A percentile compares a stretch with the other conserved stretches of the same genome.
These are phyloP conservation scores for Volvox carteri DNA, from an alignment of 163 green algal species.

Conservation along the genomic window DNA sequence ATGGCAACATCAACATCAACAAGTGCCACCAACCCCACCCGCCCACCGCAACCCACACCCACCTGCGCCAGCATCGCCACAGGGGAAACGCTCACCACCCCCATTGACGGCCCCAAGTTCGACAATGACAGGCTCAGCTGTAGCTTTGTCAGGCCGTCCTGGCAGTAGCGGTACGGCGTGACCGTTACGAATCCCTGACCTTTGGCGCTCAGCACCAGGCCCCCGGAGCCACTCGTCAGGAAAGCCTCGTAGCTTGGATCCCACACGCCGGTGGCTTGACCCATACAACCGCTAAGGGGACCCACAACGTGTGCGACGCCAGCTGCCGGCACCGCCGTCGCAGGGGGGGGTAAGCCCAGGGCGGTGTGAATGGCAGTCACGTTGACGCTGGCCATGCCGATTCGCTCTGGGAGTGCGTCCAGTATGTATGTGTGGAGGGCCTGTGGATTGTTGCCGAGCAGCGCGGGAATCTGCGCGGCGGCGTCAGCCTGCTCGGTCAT, in stretches of 20 bases:
- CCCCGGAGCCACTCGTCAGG: not conserved
- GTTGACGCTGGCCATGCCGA: conserved; percentile 21
- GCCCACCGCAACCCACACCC: no score
- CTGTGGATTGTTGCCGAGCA: not conserved
- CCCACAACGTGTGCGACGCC: conserved; percentile 40
- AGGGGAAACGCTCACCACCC: conserved; percentile 15
- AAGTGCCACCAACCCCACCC: no score
- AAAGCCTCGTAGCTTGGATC: conserved; percentile 20
- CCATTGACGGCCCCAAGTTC: not conserved
- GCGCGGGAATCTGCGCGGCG: not conserved
- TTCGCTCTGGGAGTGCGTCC: conserved; percentile 41
- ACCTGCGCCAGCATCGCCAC: conserved; percentile 52
- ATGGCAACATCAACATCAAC: no score
- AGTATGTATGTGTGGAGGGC: conserved; percentile 40
- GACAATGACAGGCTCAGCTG: conserved; percentile 37
- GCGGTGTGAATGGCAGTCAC: not conserved
- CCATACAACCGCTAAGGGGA: conserved; percentile 27
- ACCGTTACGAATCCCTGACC: conserved; percentile 33
- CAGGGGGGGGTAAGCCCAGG: conserved; percentile 1
- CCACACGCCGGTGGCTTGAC: conserved; percentile 44
- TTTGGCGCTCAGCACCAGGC: conserved; percentile 5
- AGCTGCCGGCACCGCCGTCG: not conserved
- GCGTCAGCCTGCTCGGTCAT: conserved; percentile 33
- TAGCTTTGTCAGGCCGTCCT: conserved; percentile 7
- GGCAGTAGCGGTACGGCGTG: conserved; percentile 39